These are phyloP conservation scores for Pleurotus eryngii DNA, from an alignment of 768 basidiomycete species.

Conservation along the genomic window DNA sequence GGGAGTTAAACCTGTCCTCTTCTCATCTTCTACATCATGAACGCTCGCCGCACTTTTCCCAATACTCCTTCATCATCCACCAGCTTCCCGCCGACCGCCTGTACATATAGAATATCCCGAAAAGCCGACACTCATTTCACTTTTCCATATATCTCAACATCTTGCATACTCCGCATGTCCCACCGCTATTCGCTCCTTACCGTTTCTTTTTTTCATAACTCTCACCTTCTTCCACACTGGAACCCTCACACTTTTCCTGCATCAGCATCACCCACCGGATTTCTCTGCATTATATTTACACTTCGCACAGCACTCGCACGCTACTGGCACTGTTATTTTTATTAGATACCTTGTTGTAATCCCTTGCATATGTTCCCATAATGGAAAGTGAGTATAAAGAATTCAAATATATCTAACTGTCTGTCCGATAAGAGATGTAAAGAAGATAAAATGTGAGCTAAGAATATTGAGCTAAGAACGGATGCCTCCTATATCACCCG, in stretches of 20 bases:
- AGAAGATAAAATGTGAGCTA: too few species aligned
- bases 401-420: background rate
- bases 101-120: background rate
- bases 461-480: too few species aligned
- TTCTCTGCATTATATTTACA: slow-evolving; percentile 6
- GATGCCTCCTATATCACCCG: too few species aligned
- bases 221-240: background rate
- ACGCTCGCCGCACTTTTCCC: too few species aligned
- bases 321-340: slow-evolving; percentile 5
- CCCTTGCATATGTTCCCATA: slow-evolving; percentile 2
- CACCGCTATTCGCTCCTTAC: background rate
- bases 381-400: background rate
- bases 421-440: too few species aligned
- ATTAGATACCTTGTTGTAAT: slow-evolving; percentile 9
- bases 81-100: background rate
- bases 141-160: background rate
- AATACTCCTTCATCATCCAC: background rate
- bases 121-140: background rate
- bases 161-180: background rate
- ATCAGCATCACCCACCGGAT: background rate
- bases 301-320: background rate
- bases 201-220: background rate
- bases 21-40: too few species aligned
- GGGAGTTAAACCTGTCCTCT: background rate
- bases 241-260: background rate